A percentile compares a stretch with the other conserved stretches of the same genome.
Evolutionary conservation across 805 yeast species (phyloP).

Genomic region (Saccharomyces jurei): DNA sequence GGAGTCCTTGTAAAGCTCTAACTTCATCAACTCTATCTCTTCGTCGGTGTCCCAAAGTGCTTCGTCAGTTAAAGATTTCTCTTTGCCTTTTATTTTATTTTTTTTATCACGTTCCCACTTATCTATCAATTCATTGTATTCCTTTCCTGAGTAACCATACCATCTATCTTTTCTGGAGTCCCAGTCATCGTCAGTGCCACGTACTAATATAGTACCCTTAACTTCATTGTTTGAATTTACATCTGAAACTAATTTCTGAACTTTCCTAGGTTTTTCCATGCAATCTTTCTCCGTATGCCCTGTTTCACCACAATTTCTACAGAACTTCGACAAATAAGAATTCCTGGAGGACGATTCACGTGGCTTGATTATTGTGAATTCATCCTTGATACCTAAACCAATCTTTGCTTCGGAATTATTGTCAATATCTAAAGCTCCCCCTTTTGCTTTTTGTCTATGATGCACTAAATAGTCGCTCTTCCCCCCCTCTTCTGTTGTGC

Average conservation of each 20-base stretch:
- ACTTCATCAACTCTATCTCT: constrained; percentile 35
- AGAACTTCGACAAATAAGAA: constrained; percentile 26
- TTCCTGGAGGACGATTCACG: constrained; percentile 5
- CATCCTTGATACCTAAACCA: constrained; percentile 53
- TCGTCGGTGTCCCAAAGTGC: constrained; percentile 35
- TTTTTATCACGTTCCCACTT: constrained; percentile 36
- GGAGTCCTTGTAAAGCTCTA: constrained; percentile 29
- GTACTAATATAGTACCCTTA: constrained; percentile 16
- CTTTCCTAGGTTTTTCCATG: constrained; percentile 46
- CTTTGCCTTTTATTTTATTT: constrained; percentile 8
- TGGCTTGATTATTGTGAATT: constrained; percentile 13
- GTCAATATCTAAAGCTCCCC: constrained; percentile 35
- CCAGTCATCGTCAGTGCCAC: constrained; percentile 32
- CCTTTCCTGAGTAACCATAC: constrained; percentile 66
- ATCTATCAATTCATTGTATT: constrained; percentile 45
- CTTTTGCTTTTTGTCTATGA: constrained; percentile 38
- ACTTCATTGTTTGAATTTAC: constrained; percentile 22
- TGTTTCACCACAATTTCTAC: constrained; percentile 52
- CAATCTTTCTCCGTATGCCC: constrained; percentile 48
- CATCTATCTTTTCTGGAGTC: constrained; percentile 73
- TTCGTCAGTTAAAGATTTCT: constrained; percentile 8
- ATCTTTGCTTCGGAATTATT: constrained; percentile 42
- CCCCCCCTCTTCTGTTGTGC: constrained; percentile 8
- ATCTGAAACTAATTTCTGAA: constrained; percentile 23
- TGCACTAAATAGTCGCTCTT: constrained; percentile 45